Evolutionary conservation across 495 filamentous ascomycete genomes (phyloP).

Genomic region (Penicillium diatomitis): DNA sequence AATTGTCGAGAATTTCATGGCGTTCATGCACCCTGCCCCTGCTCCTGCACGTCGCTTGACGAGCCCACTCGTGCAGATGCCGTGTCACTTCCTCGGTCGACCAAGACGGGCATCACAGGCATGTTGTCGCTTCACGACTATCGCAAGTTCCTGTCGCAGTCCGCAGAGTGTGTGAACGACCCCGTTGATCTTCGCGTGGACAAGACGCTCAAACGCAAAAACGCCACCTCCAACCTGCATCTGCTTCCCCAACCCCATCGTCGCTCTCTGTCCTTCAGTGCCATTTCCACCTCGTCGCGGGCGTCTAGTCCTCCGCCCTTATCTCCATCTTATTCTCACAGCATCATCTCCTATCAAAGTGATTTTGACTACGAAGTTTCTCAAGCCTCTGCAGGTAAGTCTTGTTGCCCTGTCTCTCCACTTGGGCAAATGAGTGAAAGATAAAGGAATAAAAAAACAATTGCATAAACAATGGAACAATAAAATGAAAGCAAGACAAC

Average conservation of each 20-base stretch:
- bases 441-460: neutral
- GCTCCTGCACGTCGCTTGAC: constrained; percentile 4
- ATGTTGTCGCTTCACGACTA: constrained; percentile 26
- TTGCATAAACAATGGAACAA: too few species aligned
- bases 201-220: constrained; percentile 29
- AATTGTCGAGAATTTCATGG: constrained; percentile 9
- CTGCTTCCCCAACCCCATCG: constrained; percentile 8
- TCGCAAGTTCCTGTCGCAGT: constrained; percentile 24
- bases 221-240: constrained; percentile 27
- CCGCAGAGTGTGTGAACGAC: constrained; percentile 18
- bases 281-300: constrained; percentile 23
- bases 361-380: constrained; percentile 25
- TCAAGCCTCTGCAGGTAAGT: constrained; percentile 19
- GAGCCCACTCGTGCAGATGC: constrained; percentile 12
- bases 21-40: constrained; percentile 7
- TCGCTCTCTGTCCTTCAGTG: constrained; percentile 13
- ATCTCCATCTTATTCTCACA: constrained; percentile 35
- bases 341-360: constrained; percentile 24
- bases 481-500: too few species aligned
- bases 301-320: constrained; percentile 36
- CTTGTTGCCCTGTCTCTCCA: neutral
- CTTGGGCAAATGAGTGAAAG: neutral
- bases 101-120: constrained; percentile 16
- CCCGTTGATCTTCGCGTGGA: constrained; percentile 15
- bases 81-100: constrained; percentile 14